Conservation (phyloP, 2,329 filamentous ascomycete species). For the Penicillium expansum region DNA sequence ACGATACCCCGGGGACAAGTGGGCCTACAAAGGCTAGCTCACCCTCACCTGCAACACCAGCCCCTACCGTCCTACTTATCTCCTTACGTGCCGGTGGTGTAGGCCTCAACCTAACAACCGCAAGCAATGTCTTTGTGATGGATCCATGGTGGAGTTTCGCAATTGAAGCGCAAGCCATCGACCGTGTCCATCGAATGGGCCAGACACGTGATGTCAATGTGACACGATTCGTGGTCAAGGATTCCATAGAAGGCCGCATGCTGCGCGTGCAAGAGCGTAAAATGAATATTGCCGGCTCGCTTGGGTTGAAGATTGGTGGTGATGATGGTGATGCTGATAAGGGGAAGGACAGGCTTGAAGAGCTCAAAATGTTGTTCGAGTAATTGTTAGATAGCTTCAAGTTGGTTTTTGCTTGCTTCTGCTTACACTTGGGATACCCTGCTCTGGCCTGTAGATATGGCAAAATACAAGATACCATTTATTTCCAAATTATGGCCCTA, state of each 20-base stretch:
- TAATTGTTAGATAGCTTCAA: slow-evolving; percentile 12
- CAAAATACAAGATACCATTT: neutral
- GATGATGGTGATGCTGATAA: slow-evolving; percentile 86
- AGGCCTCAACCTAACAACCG: slow-evolving; percentile 85
- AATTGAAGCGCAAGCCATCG: slow-evolving; percentile 93
- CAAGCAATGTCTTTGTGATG: slow-evolving; percentile 95
- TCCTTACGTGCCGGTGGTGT: slow-evolving; percentile 89
- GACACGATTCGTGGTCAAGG: slow-evolving; percentile 80
- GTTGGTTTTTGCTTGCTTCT: neutral
- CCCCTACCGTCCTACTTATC: slow-evolving; percentile 66
- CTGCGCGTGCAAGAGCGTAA: slow-evolving; percentile 89
- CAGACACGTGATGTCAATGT: slow-evolving; percentile 84
- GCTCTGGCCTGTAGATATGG: neutral
- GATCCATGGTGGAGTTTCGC: slow-evolving; percentile 99
- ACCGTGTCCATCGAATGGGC: slow-evolving; percentile 95
- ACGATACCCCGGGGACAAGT: slow-evolving; percentile 20
- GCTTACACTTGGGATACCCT: neutral
- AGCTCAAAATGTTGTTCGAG: slow-evolving; percentile 81
- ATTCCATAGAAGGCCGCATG: slow-evolving; percentile 95
- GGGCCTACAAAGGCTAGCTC: neutral
- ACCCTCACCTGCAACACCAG: slow-evolving; percentile 12
- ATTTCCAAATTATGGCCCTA: neutral
- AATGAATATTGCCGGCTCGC: slow-evolving; percentile 78
- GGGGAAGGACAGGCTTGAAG: slow-evolving; percentile 82
- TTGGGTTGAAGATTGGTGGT: slow-evolving; percentile 96